Percentiles rank a stretch among this genome's conserved stretches.
Evolutionary conservation across 805 yeast genomes (phyloP).

Genomic region (Candida adriatica): DNA sequence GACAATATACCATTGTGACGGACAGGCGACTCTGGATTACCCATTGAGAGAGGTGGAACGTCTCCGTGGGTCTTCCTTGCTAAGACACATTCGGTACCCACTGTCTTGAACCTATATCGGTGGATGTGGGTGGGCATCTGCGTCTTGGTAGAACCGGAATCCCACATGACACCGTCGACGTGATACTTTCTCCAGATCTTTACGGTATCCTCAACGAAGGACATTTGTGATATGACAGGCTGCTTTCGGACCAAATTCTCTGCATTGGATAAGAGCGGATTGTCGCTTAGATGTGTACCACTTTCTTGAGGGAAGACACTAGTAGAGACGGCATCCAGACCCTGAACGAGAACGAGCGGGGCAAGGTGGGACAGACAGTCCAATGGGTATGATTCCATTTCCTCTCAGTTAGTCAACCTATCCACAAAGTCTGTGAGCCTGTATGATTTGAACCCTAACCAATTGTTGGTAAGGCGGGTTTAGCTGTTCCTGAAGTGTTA

Average conservation of each 20-base stretch:
- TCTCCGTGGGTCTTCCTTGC: constrained; percentile 12
- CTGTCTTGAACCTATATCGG: constrained; percentile 27
- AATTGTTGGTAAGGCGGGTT: too few relatives aligned
- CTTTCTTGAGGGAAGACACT: constrained; percentile 8
- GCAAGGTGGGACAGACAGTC: constrained; percentile 28
- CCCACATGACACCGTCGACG: constrained; percentile 23
- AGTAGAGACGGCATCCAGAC: constrained; percentile 25
- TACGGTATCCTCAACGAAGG: constrained; percentile 20
- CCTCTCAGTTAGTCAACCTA: too few relatives aligned
- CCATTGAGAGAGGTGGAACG: constrained; percentile 5
- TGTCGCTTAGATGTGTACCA: constrained; percentile 1
- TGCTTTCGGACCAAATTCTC: constrained; percentile 13
- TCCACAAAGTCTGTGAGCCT: too few relatives aligned
- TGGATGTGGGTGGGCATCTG: constrained; percentile 19
- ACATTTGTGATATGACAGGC: constrained; percentile 1
- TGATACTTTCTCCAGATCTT: constrained; percentile 26
- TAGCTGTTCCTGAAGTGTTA: too few relatives aligned
- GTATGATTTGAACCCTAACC: too few relatives aligned
- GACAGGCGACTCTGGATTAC: constrained; percentile 20
- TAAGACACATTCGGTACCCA: constrained; percentile 21
- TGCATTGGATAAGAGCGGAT: constrained; percentile 3
- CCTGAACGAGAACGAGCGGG: constrained; percentile 38
- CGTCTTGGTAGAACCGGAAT: constrained; percentile 18
- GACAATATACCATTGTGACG: constrained; percentile 32
- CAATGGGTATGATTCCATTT: constrained; percentile 36